These are phyloP conservation scores for Sugiyamaella qingdaonensis DNA, from an alignment of 805 yeast species.

Conservation along the genomic window DNA sequence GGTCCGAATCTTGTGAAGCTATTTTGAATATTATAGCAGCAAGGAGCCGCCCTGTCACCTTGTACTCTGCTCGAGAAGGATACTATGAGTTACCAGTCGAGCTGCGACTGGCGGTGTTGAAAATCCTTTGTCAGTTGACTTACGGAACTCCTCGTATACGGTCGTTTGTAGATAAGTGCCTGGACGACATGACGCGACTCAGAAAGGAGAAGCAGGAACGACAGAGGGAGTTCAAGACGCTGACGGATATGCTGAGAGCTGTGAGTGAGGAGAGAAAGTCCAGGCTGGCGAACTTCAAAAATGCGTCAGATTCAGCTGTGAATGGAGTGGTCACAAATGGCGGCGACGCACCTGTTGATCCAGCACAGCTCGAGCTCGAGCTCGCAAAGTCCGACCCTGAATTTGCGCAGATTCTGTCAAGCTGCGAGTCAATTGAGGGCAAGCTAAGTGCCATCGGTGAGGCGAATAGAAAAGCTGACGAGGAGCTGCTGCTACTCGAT, in stretches of 20 bases:
- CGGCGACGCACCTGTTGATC: slow-evolving; percentile 5
- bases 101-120: slow-evolving; percentile 53
- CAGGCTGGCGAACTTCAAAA: not conserved
- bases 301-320: slow-evolving; percentile 8
- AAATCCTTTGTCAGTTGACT: slow-evolving; percentile 60
- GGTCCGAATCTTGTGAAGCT: slow-evolving; percentile 45
- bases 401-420: slow-evolving; percentile 20
- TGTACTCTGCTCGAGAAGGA: slow-evolving; percentile 45
- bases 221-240: slow-evolving; percentile 53
- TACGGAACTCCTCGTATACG: slow-evolving; percentile 58
- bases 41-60: slow-evolving; percentile 40
- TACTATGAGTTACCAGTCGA: slow-evolving; percentile 54
- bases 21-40: slow-evolving; percentile 60
- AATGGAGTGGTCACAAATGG: slow-evolving; percentile 16
- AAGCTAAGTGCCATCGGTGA: slow-evolving; percentile 44
- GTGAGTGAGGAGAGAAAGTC: slow-evolving; percentile 40
- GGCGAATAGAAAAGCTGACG: slow-evolving; percentile 53
- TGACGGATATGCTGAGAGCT: slow-evolving; percentile 48
- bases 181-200: slow-evolving; percentile 57
- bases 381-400: slow-evolving; percentile 11
- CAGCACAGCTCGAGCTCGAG: not conserved
- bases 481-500: slow-evolving; percentile 49
- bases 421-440: slow-evolving; percentile 26
- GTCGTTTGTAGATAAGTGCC: slow-evolving; percentile 58
- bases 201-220: slow-evolving; percentile 66